phyloP scores from a whole-genome alignment of 2,329 filamentous ascomycete genomes.

The Exophiala viscosa region DNA sequence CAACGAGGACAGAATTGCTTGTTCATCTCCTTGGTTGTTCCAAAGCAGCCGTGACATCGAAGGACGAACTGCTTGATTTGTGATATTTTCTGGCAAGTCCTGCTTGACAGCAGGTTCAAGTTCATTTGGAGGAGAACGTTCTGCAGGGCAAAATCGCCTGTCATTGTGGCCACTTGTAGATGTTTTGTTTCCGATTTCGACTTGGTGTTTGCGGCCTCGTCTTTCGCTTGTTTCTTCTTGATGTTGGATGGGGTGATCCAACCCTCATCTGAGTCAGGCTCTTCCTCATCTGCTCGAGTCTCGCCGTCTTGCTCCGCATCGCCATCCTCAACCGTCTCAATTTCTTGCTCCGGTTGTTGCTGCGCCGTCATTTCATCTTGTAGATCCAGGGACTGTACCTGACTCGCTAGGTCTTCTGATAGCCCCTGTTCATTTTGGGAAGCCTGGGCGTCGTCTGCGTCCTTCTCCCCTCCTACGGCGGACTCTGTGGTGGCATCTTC shows the following conservation, averaged over 20 bases:
- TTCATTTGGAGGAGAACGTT: constrained; percentile 95
- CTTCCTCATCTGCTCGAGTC: constrained; percentile 31
- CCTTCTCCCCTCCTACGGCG: not conserved
- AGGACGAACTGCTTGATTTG: constrained; percentile 84
- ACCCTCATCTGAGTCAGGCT: constrained; percentile 55
- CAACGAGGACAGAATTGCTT: constrained; percentile 93
- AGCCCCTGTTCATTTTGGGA: constrained; percentile 4
- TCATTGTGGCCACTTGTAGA: constrained; percentile 86
- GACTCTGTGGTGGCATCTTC: not conserved
- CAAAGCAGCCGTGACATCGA: constrained; percentile 91
- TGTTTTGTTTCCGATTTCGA: constrained; percentile 56
- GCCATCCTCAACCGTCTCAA: constrained; percentile 22
- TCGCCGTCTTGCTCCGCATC: constrained; percentile 26
- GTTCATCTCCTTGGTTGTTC: constrained; percentile 73
- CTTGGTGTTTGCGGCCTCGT: constrained; percentile 50
- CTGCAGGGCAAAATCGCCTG: constrained; percentile 96
- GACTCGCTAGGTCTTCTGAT: not conserved
- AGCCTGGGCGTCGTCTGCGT: constrained; percentile 23
- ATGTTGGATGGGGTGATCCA: constrained; percentile 97
- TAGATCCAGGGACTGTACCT: constrained; percentile 4
- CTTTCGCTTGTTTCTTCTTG: constrained; percentile 72
- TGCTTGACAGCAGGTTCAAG: constrained; percentile 76
- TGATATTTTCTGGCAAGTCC: constrained; percentile 70
- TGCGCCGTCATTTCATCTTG: constrained; percentile 24
- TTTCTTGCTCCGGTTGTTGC: constrained; percentile 26